Base-by-base conservation (phyloP, 2,329 filamentous ascomycete genomes). In the Nothophoma quercina region DNA sequence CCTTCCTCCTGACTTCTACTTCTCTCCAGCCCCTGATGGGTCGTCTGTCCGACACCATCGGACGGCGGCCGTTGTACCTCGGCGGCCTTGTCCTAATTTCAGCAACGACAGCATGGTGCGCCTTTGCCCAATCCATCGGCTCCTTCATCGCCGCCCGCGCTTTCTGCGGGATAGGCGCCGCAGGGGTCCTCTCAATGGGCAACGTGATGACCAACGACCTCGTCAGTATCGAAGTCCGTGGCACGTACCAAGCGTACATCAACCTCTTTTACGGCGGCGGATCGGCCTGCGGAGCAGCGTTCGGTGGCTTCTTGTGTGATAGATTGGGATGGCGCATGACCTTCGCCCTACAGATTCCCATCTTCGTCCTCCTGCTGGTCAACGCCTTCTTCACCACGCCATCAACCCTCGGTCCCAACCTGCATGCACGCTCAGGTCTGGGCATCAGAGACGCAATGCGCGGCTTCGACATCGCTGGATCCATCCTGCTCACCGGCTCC, bases 1-100 rank as follows among this genome's bases (percentile, higher is more conserved):
- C 88, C 0, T 93, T 92, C 59, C 75, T 93, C 28, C 79, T 95
- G 29, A 91, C 90, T 0, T 89, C 85, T 4, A 92, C 89, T 1
- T 85, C 87, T 19, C 88, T 91, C 51, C 88, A 92, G 72, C 89
- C 90, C 0, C 76, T 93, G 1, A 84, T 90, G 58, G 90, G 89
- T 3, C 83, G 90, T 2, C 70, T 92, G 1, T 91, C 88, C 1
- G 90, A 93, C 72, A 86, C 87, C 0, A 75, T 92, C 52, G 89
- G 90, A 9, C 79, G 89, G 35, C 89, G 87, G 53, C 76, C 79
- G 15, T 81, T 88, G 1, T 91, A 90, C 63, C 75, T 92, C 9
- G 80, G 81, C 9, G 83, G 83, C 1, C 79, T 88, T n/a, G 67
- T 78, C 10, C 75, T 90, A 8, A 91, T 93, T 60, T 72, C 84